Base-by-base conservation (phyloP, 352 stramenopile genomes). In the Globisporangium ultimum region DNA sequence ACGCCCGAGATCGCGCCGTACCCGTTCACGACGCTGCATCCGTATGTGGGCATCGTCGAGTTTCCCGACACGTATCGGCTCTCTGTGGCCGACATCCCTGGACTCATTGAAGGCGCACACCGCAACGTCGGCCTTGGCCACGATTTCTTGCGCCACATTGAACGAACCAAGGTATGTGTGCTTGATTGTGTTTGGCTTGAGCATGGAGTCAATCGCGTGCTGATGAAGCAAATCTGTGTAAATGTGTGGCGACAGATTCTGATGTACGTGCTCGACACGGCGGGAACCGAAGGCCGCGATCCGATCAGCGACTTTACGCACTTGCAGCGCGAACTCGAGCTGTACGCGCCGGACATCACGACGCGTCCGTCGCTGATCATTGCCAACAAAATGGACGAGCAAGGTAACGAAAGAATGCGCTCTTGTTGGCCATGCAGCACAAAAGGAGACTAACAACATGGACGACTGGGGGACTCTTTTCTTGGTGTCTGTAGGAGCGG, bases 81-180 rank as follows among this genome's bases (percentile, higher is more conserved):
- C 11, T 93, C 90, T 66, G 89, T 97, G 17, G 88, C 88, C 53
- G 88, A 97, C 40, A 93, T 97, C 52, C 88, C 88, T 5, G 88
- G 88, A 15, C 74, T 97, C 41, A 96, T 97, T 46, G 87, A 97
- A 55, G 88, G 88, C 22, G 97, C 97, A 0, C 87, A 98, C 54
- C 77, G 87, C 12, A 98, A 98, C 61, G 91, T 97, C 54, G 98
- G 97, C n/a, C 77, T 99, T n/a, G 97, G 97, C 24, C 91, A 98
- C 61, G 93, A 98, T 41, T 99, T 99, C 67, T 71, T 99, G 53
- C 79, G 97, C 21, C 98, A 99, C 73, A 98, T 99, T 48, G 95
- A 99, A 71, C 91, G 98, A 36, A 99, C 97, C 63, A 97, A 97
- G 64, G 95, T 98, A 60, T 58, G 46, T n/a, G n/a, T n/a, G n/a